Evolutionary conservation across 2,329 filamentous ascomycete species (phyloP).

Genomic region (Fusarium sp.): DNA sequence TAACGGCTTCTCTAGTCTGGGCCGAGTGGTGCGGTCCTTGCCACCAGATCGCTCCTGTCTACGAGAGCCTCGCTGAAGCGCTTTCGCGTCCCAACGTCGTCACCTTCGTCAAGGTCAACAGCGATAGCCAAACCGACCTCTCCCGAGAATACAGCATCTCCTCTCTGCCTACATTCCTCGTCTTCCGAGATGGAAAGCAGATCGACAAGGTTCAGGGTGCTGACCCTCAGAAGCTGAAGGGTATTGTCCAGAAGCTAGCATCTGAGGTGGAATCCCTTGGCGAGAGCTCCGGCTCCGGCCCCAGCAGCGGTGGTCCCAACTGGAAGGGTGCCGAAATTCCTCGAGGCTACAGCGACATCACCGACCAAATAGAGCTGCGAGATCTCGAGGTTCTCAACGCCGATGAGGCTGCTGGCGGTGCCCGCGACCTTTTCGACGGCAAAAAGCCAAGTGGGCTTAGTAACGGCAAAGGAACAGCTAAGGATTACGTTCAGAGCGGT

Average conservation of each 20-base stretch:
- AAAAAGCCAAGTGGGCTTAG: slow-evolving; percentile 73
- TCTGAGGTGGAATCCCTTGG: slow-evolving; percentile 72
- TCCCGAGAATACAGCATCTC: slow-evolving; percentile 79
- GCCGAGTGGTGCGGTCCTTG: slow-evolving; percentile 89
- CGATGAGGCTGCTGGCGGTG: slow-evolving; percentile 79
- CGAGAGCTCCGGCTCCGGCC: slow-evolving; percentile 52
- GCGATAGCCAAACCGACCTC: slow-evolving; percentile 80
- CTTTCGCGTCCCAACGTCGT: slow-evolving; percentile 79
- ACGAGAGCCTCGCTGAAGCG: slow-evolving; percentile 78
- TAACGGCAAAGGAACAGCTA: slow-evolving; percentile 63
- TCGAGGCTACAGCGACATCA: slow-evolving; percentile 85
- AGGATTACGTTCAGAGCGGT: slow-evolving; percentile 95
- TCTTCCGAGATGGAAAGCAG: slow-evolving; percentile 79
- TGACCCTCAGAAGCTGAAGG: slow-evolving; percentile 76
- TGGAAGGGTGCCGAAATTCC: slow-evolving; percentile 85
- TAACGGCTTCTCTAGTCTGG: slow-evolving; percentile 71
- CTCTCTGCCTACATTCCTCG: slow-evolving; percentile 89
- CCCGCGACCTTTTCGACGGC: slow-evolving; percentile 78
- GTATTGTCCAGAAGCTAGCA: slow-evolving; percentile 77
- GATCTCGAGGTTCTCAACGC: slow-evolving; percentile 90
- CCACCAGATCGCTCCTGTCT: slow-evolving; percentile 84
- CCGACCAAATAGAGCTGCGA: slow-evolving; percentile 80
- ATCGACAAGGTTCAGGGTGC: slow-evolving; percentile 79
- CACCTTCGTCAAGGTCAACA: slow-evolving; percentile 89
- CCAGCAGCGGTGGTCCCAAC: slow-evolving; percentile 49